Base-by-base conservation (phyloP, 768 basidiomycete species). In the Chiua virens region DNA sequence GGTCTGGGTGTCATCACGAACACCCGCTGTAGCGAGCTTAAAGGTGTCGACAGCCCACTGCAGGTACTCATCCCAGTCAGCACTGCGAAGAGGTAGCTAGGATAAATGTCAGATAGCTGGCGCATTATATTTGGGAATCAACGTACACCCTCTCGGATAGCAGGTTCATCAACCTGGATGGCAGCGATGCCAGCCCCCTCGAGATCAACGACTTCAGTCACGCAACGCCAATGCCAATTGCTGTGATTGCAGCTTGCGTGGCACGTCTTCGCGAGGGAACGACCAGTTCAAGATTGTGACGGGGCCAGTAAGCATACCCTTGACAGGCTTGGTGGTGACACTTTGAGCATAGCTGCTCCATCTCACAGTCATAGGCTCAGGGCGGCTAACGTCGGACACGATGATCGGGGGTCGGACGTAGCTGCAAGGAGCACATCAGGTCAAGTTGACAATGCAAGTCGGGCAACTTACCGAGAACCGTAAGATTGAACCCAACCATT, bases 281-380 rank as follows among this genome's bases (percentile, higher is more conserved):
- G 97, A 98, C 97, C 97, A 99, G 82, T 98, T 98, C 74, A 98
- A 85, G 75, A 99, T 97, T 55, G 93, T 94, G 71, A 98, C 95
- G 18, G 94, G 95, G 57, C 96, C 96, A 50, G 96, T 95, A 50
- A 98, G 80, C 97, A 98, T 98, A 61, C 96, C 96, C 86, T 99
- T 99, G 92, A 99, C 94, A 62, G 95, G 97, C 71, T 84, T 86
- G 69, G 82, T 75, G 61, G 95, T 91, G 65, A 98, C 67, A 68
- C 89, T 93, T 78, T 98, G 97, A 48, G 97, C 97, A 72, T 96
- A 98, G 64, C 84, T 83, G 56, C 89, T 92, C 97, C 97, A 99
- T 70, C 83, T 85, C 67, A 98, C 95, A 64, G 97, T 98, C 79
- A 99, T 98, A 45, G 96, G 85, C 37, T 73, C 74, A 45, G 92